A percentile compares a stretch with the other conserved stretches of the same genome.
These are phyloP conservation scores for Exidia glandulosa DNA, from an alignment of 768 basidiomycete species.

Conservation along the genomic window DNA sequence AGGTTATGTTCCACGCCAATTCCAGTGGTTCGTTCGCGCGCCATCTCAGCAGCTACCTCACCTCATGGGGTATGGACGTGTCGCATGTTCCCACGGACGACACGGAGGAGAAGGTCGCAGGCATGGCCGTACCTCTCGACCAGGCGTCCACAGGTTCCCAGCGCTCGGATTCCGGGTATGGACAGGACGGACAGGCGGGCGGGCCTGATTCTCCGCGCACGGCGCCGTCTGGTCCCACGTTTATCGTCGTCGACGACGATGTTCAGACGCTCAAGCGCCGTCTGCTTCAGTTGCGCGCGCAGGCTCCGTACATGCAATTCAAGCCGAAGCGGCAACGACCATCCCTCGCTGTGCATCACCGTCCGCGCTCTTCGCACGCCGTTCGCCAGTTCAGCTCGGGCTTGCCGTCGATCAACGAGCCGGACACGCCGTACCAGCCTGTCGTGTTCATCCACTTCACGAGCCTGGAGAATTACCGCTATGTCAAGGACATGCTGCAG, in stretches of 20 bases:
- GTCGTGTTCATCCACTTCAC: conserved; percentile 82
- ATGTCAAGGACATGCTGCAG: conserved; percentile 77
- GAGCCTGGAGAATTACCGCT: conserved; percentile 78
- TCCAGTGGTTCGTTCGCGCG: conserved; percentile 84
- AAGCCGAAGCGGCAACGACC: conserved; percentile 51
- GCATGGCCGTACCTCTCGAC: not conserved
- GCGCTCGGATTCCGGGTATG: conserved; percentile 17
- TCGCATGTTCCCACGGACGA: conserved; percentile 45
- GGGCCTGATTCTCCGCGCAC: not conserved
- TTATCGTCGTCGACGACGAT: conserved; percentile 91
- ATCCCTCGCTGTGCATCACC: conserved; percentile 51
- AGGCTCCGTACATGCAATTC: conserved; percentile 32
- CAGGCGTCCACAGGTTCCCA: conserved; percentile 24
- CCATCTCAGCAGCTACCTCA: conserved; percentile 86
- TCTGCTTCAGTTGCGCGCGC: conserved; percentile 54
- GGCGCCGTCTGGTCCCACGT: conserved; percentile 29
- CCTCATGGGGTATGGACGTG: conserved; percentile 92
- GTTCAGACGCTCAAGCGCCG: conserved; percentile 67
- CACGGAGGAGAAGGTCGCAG: conserved; percentile 4
- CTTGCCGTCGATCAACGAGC: not conserved
- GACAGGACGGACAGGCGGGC: not conserved
- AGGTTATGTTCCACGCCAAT: conserved; percentile 73
- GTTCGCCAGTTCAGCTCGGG: conserved; percentile 35
- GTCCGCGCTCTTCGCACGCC: conserved; percentile 73
- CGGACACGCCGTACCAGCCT: not conserved